These are phyloP conservation scores for Symbiodinium pilosum DNA, from an alignment of 73 alveolate genomes.

Conservation along the genomic window DNA sequence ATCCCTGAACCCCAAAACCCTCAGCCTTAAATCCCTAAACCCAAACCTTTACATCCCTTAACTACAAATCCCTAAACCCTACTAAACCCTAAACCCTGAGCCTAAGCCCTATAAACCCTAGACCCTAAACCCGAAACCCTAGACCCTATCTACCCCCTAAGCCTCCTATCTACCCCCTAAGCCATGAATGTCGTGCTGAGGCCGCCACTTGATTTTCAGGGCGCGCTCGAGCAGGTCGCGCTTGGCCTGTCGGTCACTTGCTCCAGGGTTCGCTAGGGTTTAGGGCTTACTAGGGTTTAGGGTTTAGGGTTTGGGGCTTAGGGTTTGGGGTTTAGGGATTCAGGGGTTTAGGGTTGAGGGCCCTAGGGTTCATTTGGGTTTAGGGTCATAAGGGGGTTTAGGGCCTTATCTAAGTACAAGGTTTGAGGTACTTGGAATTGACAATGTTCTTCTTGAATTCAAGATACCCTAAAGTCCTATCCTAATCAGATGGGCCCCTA, in stretches of 20 bases:
- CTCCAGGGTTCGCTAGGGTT: neutral
- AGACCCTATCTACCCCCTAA: neutral
- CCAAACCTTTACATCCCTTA: too few species aligned
- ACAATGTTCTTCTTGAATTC: too few species aligned
- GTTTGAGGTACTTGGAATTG: too few species aligned
- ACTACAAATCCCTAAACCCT: neutral
- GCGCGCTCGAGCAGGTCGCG: conserved; percentile 84
- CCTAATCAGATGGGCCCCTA: too few species aligned
- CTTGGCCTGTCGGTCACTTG: conserved; percentile 39
- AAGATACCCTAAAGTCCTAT: too few species aligned
- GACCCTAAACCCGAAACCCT: neutral
- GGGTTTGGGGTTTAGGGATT: neutral
- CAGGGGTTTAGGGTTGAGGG: neutral
- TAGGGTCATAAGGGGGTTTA: too few species aligned
- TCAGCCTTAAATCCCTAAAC: neutral
- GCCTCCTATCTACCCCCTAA: neutral
- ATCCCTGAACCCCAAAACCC: neutral
- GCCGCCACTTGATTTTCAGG: conserved; percentile 28
- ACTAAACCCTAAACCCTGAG: neutral
- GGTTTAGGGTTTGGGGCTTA: neutral
- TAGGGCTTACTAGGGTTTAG: neutral
- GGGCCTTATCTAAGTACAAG: too few species aligned
- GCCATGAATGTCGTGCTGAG: neutral
- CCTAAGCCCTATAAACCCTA: neutral
- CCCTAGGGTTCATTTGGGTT: too few species aligned